Percentiles rank a stretch among this genome's conserved stretches.
Evolutionary conservation across 257 asterid genomes (phyloP).

Genomic region (Solanum neorickii): DNA sequence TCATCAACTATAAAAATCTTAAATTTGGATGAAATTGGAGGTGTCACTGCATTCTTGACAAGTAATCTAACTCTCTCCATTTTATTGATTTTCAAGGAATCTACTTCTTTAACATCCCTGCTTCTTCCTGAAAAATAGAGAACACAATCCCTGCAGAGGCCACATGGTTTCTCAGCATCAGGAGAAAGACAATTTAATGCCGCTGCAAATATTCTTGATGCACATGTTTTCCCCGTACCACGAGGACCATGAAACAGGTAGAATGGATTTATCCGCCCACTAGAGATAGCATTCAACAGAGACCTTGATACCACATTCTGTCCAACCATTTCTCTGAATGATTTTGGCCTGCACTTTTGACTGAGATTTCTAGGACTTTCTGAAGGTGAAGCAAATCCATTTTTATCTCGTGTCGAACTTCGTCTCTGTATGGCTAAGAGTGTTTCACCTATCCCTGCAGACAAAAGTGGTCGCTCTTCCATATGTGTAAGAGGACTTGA

Average conservation of each 20-base stretch:
- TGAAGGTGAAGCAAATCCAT: conserved; percentile 13
- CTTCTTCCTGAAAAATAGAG: conserved; percentile 61
- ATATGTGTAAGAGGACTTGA: conserved; percentile 17
- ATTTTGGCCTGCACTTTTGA: conserved; percentile 63
- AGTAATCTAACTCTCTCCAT: conserved; percentile 32
- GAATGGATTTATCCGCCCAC: conserved; percentile 32
- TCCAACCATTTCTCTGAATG: conserved; percentile 70
- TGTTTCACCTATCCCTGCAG: conserved; percentile 11
- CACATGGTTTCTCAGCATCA: conserved; percentile 54
- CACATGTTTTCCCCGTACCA: conserved; percentile 87
- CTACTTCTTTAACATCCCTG: conserved; percentile 55
- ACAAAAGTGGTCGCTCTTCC: conserved; percentile 52
- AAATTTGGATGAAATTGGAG: conserved; percentile 48
- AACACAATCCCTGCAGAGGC: conserved; percentile 62
- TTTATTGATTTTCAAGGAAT: conserved; percentile 44
- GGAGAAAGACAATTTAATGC: conserved; percentile 68
- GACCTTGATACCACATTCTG: conserved; percentile 48
- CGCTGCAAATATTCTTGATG: conserved; percentile 81
- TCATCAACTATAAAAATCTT: conserved; percentile 76
- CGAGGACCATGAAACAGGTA: conserved; percentile 83
- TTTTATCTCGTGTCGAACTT: conserved; percentile 11
- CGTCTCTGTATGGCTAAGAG: background rate
- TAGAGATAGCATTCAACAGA: conserved; percentile 48
- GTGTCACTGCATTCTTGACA: conserved; percentile 25
- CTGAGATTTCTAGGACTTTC: conserved; percentile 54